A percentile compares a stretch with the other conserved stretches of the same genome.
phyloP scores from a whole-genome alignment of 306 rosid species.

The Albizia julibrissin region DNA sequence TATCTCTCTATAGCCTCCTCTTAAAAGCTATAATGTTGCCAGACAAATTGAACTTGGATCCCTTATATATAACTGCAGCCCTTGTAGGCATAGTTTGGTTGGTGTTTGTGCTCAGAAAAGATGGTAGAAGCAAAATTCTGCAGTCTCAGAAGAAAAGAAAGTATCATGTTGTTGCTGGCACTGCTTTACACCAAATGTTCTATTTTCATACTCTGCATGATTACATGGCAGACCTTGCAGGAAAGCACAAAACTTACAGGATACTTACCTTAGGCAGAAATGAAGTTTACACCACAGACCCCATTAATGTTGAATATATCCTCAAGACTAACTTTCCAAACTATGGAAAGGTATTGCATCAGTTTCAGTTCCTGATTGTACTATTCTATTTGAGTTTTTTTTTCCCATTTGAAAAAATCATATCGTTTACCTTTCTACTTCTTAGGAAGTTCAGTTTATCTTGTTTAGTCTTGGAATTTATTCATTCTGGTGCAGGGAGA shows the following conservation, averaged over 20 bases:
- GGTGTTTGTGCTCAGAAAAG: neutral
- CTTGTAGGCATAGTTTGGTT: slow-evolving; percentile 14
- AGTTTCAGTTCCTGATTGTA: neutral
- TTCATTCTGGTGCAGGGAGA: slow-evolving; percentile 45
- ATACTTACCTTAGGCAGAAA: slow-evolving; percentile 40
- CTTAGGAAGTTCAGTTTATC: neutral
- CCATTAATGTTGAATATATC: slow-evolving; percentile 54
- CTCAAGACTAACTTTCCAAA: slow-evolving; percentile 61
- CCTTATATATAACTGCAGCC: neutral
- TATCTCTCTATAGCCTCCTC: neutral
- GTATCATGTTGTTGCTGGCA: slow-evolving; percentile 38
- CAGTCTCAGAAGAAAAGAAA: slow-evolving; percentile 42
- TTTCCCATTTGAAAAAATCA: too few species aligned
- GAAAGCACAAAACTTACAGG: slow-evolving; percentile 56
- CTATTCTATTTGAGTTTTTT: neutral
- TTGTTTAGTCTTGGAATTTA: neutral
- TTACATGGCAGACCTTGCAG: slow-evolving; percentile 56
- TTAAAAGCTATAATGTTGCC: neutral
- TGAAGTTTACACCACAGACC: slow-evolving; percentile 63
- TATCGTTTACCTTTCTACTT: neutral
- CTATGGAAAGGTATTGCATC: slow-evolving; percentile 56
- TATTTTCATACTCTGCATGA: slow-evolving; percentile 51
- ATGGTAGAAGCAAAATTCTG: neutral
- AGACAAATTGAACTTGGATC: neutral
- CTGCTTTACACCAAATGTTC: slow-evolving; percentile 49